Base-by-base conservation (phyloP, 331 rosid species). In the Cucumis variabilis region DNA sequence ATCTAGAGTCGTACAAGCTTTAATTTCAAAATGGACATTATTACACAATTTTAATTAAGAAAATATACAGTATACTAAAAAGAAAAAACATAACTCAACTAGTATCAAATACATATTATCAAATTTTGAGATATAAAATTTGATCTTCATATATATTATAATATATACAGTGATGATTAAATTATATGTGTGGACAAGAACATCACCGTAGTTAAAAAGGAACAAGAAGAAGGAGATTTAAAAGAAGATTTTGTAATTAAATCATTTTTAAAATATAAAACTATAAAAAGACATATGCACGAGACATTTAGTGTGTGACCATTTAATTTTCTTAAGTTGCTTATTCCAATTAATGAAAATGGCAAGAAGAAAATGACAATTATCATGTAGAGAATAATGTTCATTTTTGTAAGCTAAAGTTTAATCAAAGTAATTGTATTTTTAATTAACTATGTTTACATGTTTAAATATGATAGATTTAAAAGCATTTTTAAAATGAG, bases 231-330 rank as follows among this genome's bases (percentile, higher is more conserved):
- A 23, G 12, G n/a, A 44, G 48, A 44, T 41, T 13, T 77, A 41
- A 41, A 74, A 41, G 17, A 21, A 44, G 0, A 23, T 75, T 4
- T 12, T 23, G 41, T 51, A 50, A 78, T 78, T 15, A 50, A 78
- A 78, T n/a, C 53, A 24, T 78, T 78, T 78, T 78, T 24, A 51
- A 46, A 74, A 24, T 21, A 33, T 24, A 72, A 74, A 14, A 21
- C 23, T 51, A 11, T 13, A 24, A 24, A 27, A 78, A 78, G 84
- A 78, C 84, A 78, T 24, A 51, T 50, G 83, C 83, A 78, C 23
- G 11, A 25, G 58, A 78, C 83, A 76, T 75, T 75, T 33, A 28
- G 48, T 41, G 51, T 75, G 30, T 75, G 55, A 44, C 63, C 30
- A 7, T 78, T 78, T 27, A 13, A 51, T 51, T 3, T 77, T 14